These are phyloP conservation scores for Niebla homalea DNA, from an alignment of 495 filamentous ascomycete genomes.

Conservation along the genomic window DNA sequence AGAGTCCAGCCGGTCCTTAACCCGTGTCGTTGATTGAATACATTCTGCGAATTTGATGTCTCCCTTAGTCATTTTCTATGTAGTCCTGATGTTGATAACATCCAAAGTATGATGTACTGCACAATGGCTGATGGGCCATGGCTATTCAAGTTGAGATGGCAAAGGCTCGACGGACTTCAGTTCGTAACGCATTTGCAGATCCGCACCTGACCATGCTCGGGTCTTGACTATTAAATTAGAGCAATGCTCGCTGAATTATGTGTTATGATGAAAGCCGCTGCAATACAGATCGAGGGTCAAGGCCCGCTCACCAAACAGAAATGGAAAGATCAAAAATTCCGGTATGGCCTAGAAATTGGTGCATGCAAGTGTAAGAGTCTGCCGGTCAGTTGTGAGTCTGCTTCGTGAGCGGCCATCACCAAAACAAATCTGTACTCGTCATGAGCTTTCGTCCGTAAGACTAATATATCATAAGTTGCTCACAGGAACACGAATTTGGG, in stretches of 20 bases:
- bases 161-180: slow-evolving; percentile 30
- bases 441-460: slow-evolving; percentile 16
- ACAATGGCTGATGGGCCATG: slow-evolving; percentile 32
- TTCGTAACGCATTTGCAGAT: slow-evolving; percentile 31
- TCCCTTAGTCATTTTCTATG: slow-evolving; percentile 31
- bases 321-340: slow-evolving; percentile 30
- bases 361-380: slow-evolving; percentile 25
- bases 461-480: not conserved
- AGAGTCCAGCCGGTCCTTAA: slow-evolving; percentile 9
- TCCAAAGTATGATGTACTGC: slow-evolving; percentile 32
- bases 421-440: slow-evolving; percentile 22
- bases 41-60: slow-evolving; percentile 23
- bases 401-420: slow-evolving; percentile 19
- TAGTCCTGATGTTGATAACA: slow-evolving; percentile 19
- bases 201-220: slow-evolving; percentile 26
- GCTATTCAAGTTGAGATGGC: slow-evolving; percentile 17
- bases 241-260: not conserved
- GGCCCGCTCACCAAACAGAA: slow-evolving; percentile 27
- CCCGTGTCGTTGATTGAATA: slow-evolving; percentile 18
- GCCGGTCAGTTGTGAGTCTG: slow-evolving; percentile 17
- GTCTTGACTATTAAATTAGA: slow-evolving; percentile 29
- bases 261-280: slow-evolving; percentile 17
- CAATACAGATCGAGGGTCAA: slow-evolving; percentile 15
- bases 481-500: not conserved
- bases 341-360: slow-evolving; percentile 33